Evolutionary conservation across 2,329 filamentous ascomycete species (phyloP).

Genomic region (Ascocoryne sarcoides): DNA sequence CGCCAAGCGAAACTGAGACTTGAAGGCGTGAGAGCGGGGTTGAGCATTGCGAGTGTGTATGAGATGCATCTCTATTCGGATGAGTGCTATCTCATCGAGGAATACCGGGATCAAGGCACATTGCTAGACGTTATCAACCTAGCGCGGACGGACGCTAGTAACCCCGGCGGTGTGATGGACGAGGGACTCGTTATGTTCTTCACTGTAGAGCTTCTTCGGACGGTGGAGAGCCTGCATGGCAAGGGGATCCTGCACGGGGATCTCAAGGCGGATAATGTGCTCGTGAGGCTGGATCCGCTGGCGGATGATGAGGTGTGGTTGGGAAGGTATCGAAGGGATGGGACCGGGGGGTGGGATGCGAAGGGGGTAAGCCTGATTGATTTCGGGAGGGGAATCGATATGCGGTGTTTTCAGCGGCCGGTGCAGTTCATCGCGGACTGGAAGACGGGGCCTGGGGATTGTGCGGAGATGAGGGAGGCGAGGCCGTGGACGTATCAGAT

Average conservation of each 20-base stretch:
- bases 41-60: slow-evolving; percentile 74
- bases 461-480: slow-evolving; percentile 89
- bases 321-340: slow-evolving; percentile 62
- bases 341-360: slow-evolving; percentile 66
- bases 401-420: slow-evolving; percentile 68
- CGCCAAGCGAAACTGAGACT: slow-evolving; percentile 71
- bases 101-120: slow-evolving; percentile 82
- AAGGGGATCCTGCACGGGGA: slow-evolving; percentile 83
- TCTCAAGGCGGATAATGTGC: slow-evolving; percentile 90
- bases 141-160: slow-evolving; percentile 46
- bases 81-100: slow-evolving; percentile 82
- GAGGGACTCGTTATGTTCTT: slow-evolving; percentile 94
- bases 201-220: slow-evolving; percentile 80
- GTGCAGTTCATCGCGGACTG: slow-evolving; percentile 93
- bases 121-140: slow-evolving; percentile 91
- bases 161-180: slow-evolving; percentile 57
- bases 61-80: slow-evolving; percentile 89
- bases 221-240: slow-evolving; percentile 75
- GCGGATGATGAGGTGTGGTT: slow-evolving; percentile 40
- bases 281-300: slow-evolving; percentile 68
- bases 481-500: slow-evolving; percentile 97
- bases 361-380: slow-evolving; percentile 86
- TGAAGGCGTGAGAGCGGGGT: slow-evolving; percentile 61
- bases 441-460: slow-evolving; percentile 81
- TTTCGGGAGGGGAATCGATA: slow-evolving; percentile 90